Evolutionary conservation across 2,329 filamentous ascomycete species (phyloP).

Genomic region (Penicillium sclerotigenum): DNA sequence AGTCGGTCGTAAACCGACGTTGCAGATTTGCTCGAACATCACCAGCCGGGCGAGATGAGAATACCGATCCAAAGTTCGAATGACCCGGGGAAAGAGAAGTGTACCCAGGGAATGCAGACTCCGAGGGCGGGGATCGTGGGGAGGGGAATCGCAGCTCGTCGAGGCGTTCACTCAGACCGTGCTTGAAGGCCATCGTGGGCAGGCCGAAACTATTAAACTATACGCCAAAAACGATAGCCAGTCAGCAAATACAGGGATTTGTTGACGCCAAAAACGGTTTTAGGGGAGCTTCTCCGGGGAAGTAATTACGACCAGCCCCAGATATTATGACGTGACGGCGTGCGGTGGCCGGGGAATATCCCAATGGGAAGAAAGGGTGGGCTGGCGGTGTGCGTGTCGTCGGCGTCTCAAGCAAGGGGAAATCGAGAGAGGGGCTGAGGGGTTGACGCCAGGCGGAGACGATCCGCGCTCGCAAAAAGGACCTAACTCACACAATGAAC

Average conservation of each 20-base stretch:
- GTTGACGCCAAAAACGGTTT: slow-evolving; percentile 9
- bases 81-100: slow-evolving; percentile 69
- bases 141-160: slow-evolving; percentile 76
- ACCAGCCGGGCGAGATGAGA: slow-evolving; percentile 51
- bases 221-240: slow-evolving; percentile 18
- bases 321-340: background rate
- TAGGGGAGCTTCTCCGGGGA: slow-evolving; percentile 9
- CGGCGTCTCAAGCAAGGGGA: slow-evolving; percentile 34
- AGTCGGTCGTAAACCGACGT: slow-evolving; percentile 91
- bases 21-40: slow-evolving; percentile 76
- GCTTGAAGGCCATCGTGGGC: slow-evolving; percentile 61
- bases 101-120: slow-evolving; percentile 70
- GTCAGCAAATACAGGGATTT: slow-evolving; percentile 26
- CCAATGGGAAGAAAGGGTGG: slow-evolving; percentile 14
- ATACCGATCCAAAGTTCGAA: slow-evolving; percentile 60
- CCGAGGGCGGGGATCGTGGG: slow-evolving; percentile 74
- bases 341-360: slow-evolving; percentile 16
- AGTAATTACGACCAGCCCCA: slow-evolving; percentile 17
- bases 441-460: slow-evolving; percentile 24
- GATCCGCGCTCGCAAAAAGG: slow-evolving; percentile 27
- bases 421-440: slow-evolving; percentile 36
- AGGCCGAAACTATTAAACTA: slow-evolving; percentile 33
- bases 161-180: slow-evolving; percentile 63
- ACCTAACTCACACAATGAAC: slow-evolving; percentile 39
- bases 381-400: slow-evolving; percentile 33